Evolutionary conservation across 2,329 filamentous ascomycete species (phyloP).

Genomic region (Phialemonium atrogriseum): DNA sequence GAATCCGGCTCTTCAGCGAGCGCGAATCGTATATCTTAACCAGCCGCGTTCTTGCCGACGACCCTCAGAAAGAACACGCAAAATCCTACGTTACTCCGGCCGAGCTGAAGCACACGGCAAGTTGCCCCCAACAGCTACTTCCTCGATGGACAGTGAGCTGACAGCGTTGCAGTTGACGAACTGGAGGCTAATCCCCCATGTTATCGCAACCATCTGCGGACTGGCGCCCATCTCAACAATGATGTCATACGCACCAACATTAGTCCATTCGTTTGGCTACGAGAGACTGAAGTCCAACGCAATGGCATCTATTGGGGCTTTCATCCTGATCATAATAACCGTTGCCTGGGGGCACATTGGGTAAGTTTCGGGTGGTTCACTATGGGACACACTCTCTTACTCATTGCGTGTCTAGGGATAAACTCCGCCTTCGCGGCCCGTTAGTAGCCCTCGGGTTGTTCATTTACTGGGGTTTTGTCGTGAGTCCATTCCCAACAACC

Average conservation of each 20-base stretch:
- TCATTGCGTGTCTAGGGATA: too few relatives aligned
- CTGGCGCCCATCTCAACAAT: conserved; percentile 20
- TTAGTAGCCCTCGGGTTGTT: conserved; percentile 20
- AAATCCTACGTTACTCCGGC: conserved; percentile 19
- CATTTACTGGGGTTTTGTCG: conserved; percentile 16
- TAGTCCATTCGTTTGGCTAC: conserved; percentile 26
- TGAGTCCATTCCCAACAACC: conserved; percentile 9
- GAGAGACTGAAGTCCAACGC: conserved; percentile 24
- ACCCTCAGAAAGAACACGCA: conserved; percentile 24
- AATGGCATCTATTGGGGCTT: conserved; percentile 25
- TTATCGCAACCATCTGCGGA: conserved; percentile 20
- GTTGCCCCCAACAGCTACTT: conserved; percentile 6
- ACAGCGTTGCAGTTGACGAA: conserved; percentile 21
- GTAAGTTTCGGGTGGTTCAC: conserved; percentile 13
- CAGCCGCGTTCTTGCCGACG: conserved; percentile 23
- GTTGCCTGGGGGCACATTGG: conserved; percentile 21
- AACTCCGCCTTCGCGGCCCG: too few relatives aligned
- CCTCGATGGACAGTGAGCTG: not conserved
- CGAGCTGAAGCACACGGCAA: conserved; percentile 25
- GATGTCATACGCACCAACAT: conserved; percentile 20
- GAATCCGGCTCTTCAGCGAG: conserved; percentile 23
- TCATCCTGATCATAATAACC: conserved; percentile 23
- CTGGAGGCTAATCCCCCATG: conserved; percentile 26
- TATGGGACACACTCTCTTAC: too few relatives aligned
- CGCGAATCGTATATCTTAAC: conserved; percentile 24